These are phyloP conservation scores for Colletotrichum sp. DNA, from an alignment of 2,329 filamentous ascomycete species.

Conservation along the genomic window DNA sequence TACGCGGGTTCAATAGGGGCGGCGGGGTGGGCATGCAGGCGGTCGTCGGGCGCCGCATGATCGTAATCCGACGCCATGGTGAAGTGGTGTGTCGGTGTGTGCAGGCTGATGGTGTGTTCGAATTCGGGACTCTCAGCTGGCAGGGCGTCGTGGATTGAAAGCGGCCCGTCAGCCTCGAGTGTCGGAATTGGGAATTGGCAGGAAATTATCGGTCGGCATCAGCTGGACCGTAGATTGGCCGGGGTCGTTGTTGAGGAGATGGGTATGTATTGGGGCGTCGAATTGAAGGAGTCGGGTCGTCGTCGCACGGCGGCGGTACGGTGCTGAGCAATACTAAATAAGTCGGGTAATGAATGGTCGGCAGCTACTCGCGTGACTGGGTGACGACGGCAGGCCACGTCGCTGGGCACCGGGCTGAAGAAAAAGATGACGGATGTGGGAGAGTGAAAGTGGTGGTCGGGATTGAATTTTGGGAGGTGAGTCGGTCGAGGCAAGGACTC, in stretches of 20 bases:
- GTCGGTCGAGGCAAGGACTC: slow-evolving; percentile 7
- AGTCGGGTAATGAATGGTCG: slow-evolving; percentile 9
- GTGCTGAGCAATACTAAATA: slow-evolving; percentile 16
- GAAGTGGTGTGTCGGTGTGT: not conserved
- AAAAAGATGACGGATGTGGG: slow-evolving; percentile 8
- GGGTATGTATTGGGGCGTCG: slow-evolving; percentile 15
- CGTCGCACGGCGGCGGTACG: slow-evolving; percentile 19
- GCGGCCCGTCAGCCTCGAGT: slow-evolving; percentile 22
- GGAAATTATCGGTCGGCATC: slow-evolving; percentile 23
- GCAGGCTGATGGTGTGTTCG: slow-evolving; percentile 2
- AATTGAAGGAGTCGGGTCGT: slow-evolving; percentile 11
- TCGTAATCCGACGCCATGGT: slow-evolving; percentile 54
- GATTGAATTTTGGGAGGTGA: slow-evolving; percentile 2
- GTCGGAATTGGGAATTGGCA: slow-evolving; percentile 19
- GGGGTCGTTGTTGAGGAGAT: not conserved
- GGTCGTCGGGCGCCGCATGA: slow-evolving; percentile 44
- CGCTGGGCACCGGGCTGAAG: slow-evolving; percentile 17
- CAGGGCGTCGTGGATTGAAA: slow-evolving; percentile 7
- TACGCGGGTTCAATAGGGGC: slow-evolving; percentile 33
- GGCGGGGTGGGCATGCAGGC: slow-evolving; percentile 31
- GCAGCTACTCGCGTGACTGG: slow-evolving; percentile 19
- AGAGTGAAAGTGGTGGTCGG: not conserved
- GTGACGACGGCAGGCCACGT: slow-evolving; percentile 13
- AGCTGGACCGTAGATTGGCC: slow-evolving; percentile 19
- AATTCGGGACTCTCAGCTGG: slow-evolving; percentile 21